phyloP scores from a whole-genome alignment of 2,329 filamentous ascomycete species.

The Penicillium frequentans region DNA sequence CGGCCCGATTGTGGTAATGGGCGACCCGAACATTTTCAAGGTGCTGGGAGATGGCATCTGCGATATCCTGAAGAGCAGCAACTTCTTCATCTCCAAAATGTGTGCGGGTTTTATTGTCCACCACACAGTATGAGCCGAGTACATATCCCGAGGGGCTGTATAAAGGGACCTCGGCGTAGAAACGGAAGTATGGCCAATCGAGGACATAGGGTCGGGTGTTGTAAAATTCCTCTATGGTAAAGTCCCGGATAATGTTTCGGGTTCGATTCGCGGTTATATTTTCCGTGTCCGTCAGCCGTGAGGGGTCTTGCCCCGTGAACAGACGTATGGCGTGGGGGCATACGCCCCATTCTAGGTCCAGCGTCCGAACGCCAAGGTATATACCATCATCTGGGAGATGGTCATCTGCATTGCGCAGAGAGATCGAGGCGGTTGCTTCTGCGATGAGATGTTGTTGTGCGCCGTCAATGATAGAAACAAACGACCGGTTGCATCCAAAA shows the following conservation, averaged over 20 bases:
- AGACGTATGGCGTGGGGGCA: constrained; percentile 24
- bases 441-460: constrained; percentile 52
- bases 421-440: constrained; percentile 49
- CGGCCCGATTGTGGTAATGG: constrained; percentile 53
- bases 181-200: constrained; percentile 32
- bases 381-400: constrained; percentile 32
- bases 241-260: constrained; percentile 36
- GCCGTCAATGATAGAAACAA: constrained; percentile 55
- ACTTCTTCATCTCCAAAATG: neutral
- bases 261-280: constrained; percentile 30
- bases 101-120: constrained; percentile 40
- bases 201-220: constrained; percentile 33
- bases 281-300: constrained; percentile 9
- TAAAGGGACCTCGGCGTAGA: constrained; percentile 62
- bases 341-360: constrained; percentile 25
- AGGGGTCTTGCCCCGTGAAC: constrained; percentile 23
- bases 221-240: constrained; percentile 33
- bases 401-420: constrained; percentile 31
- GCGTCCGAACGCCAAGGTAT: constrained; percentile 29
- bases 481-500: constrained; percentile 43
- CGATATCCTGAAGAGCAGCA: constrained; percentile 43
- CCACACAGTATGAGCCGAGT: constrained; percentile 60
- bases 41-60: constrained; percentile 58
- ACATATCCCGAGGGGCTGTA: constrained; percentile 53
- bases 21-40: constrained; percentile 57